Evolutionary conservation across 306 rosid species (phyloP), one percentile per base, ranked within the genome.

Genomic region (Biancaea sappan): DNA sequence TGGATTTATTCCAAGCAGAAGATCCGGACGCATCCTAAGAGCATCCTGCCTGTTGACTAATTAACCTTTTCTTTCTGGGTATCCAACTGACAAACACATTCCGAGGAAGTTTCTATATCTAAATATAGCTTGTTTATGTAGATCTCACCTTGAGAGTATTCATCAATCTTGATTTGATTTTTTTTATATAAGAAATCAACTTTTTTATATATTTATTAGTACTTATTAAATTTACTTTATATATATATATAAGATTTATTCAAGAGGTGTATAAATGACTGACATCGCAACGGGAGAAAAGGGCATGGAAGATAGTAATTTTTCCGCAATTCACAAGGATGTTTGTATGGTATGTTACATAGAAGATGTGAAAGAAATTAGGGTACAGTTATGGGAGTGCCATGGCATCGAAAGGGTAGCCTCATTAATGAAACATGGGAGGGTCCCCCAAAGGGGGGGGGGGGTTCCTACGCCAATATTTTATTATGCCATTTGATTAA

Each of bases 11-110:
- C n/a, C n/a, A n/a, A n/a, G n/a, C n/a, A n/a, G n/a, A n/a, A n/a
- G n/a, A n/a, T n/a, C n/a, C n/a, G n/a, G n/a, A n/a, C n/a, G n/a
- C n/a, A n/a, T n/a, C n/a, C n/a, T n/a, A n/a, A n/a, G n/a, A n/a
- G n/a, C n/a, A n/a, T n/a, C n/a, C n/a, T n/a, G n/a, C n/a, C n/a
- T n/a, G n/a, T n/a, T n/a, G n/a, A n/a, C n/a, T n/a, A n/a, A n/a
- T n/a, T n/a, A n/a, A n/a, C n/a, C n/a, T n/a, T n/a, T n/a, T n/a
- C n/a, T n/a, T n/a, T n/a, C n/a, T n/a, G n/a, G n/a, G n/a, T n/a
- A n/a, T n/a, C n/a, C n/a, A n/a, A n/a, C 46, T 79, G 75, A 86
- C 74, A 77, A 76, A 85, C 88, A 85, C 71, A 71, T 87, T 87
- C 88, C 86, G 68, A 86, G 79, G 88, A 82, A 85, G 80, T 81